phyloP scores from a whole-genome alignment of 2,329 filamentous ascomycete genomes.

The Lasiodiplodia hormozganensis region DNA sequence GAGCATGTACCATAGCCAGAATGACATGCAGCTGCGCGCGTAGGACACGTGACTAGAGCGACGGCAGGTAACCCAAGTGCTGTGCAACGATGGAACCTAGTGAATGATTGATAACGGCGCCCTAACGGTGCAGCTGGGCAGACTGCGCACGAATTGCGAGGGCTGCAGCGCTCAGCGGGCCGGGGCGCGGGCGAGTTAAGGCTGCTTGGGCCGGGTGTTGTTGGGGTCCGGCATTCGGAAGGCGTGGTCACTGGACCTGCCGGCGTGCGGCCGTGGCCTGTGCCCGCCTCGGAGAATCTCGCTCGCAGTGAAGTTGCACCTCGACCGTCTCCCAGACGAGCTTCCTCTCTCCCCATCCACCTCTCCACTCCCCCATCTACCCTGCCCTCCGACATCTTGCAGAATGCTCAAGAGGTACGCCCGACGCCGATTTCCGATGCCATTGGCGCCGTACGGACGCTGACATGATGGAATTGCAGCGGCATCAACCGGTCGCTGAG shows the following conservation, averaged over 20 bases:
- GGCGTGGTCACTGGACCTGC: conserved; percentile 18
- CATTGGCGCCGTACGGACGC: conserved; percentile 48
- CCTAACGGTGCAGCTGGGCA: neutral
- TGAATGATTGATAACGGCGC: neutral
- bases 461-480: conserved; percentile 57
- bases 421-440: conserved; percentile 34
- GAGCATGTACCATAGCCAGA: conserved; percentile 18
- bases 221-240: conserved; percentile 25
- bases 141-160: no score
- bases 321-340: conserved; percentile 28
- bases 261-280: conserved; percentile 1
- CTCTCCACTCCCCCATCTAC: conserved; percentile 43
- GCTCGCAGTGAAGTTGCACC: conserved; percentile 27
- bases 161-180: neutral
- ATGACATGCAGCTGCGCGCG: conserved; percentile 15
- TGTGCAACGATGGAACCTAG: neutral
- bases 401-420: conserved; percentile 69
- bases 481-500: conserved; percentile 71
- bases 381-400: conserved; percentile 52
- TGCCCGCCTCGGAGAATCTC: conserved; percentile 27
- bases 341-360: conserved; percentile 33
- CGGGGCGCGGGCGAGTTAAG: conserved; percentile 9
- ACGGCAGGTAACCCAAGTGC: neutral
- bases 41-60: neutral
- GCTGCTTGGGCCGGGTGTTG: neutral